Evolutionary conservation across 805 yeast genomes (phyloP).

Genomic region (Blastobotrys attinorum): DNA sequence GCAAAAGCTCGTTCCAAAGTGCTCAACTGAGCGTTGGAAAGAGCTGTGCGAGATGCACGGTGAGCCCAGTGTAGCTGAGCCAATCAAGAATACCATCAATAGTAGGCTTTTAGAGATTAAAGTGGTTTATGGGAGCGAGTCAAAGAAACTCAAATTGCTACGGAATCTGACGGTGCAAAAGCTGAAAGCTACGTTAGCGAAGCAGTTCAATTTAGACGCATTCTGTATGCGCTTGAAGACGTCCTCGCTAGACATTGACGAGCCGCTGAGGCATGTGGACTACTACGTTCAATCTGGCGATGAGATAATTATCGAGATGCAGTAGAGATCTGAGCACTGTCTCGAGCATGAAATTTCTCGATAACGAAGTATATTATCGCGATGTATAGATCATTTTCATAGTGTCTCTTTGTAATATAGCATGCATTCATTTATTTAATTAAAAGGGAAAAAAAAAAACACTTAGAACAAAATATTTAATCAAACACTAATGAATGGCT

Average conservation of each 20-base stretch:
- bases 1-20: slow-evolving; percentile 17
- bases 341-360: no score
- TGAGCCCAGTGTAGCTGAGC: slow-evolving; percentile 9
- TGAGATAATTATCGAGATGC: no score
- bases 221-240: not conserved
- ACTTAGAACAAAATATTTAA: no score
- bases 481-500: no score
- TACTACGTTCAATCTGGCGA: not conserved
- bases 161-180: slow-evolving; percentile 30
- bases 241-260: not conserved
- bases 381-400: no score
- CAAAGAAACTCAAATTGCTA: slow-evolving; percentile 18
- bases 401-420: no score
- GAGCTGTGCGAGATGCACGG: slow-evolving; percentile 34
- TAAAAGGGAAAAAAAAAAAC: no score
- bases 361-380: no score
- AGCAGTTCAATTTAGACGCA: slow-evolving; percentile 8
- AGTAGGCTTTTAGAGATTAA: slow-evolving; percentile 16
- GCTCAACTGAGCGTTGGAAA: slow-evolving; percentile 34
- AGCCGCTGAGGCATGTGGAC: not conserved
- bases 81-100: slow-evolving; percentile 8
- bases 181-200: slow-evolving; percentile 27
- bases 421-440: no score
- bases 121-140: slow-evolving; percentile 10
- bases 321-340: no score